Conservation (phyloP, 192 early-diverging fungal genomes). For the Nowakowskiella sp. region DNA sequence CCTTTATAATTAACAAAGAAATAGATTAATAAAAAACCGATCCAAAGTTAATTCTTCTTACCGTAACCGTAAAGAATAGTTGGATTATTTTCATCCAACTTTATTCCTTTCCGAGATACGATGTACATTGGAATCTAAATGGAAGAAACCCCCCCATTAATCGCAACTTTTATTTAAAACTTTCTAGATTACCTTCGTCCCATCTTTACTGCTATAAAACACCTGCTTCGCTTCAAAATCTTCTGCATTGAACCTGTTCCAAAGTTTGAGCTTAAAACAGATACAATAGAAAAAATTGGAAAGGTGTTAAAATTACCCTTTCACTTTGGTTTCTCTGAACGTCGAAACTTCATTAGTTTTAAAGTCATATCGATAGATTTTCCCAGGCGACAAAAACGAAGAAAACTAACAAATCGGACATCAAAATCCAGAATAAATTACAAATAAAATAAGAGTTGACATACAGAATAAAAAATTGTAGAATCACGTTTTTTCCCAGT, state of each 20-base stretch:
- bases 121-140: slow-evolving; percentile 60
- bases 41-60: slow-evolving; percentile 12
- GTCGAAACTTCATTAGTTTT: slow-evolving; percentile 21
- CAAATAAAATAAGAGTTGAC: no score
- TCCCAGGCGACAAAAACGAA: slow-evolving; percentile 51
- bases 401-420: slow-evolving; percentile 18
- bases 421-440: no score
- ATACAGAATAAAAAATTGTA: no score
- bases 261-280: no score
- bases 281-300: no score
- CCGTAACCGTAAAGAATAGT: slow-evolving; percentile 64
- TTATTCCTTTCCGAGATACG: slow-evolving; percentile 36
- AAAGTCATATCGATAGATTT: slow-evolving; percentile 54
- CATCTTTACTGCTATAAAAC: slow-evolving; percentile 58
- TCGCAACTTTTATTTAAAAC: no score
- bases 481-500: slow-evolving; percentile 23
- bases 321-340: slow-evolving; percentile 37
- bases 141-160: neutral
- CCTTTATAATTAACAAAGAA: neutral
- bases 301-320: slow-evolving; percentile 13
- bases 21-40: slow-evolving; percentile 3
- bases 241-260: slow-evolving; percentile 35
- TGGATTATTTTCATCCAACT: slow-evolving; percentile 48
- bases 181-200: slow-evolving; percentile 45
- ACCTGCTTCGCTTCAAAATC: slow-evolving; percentile 56